Evolutionary conservation across 306 rosid species (phyloP).

Genomic region (Cicer cuneatum): DNA sequence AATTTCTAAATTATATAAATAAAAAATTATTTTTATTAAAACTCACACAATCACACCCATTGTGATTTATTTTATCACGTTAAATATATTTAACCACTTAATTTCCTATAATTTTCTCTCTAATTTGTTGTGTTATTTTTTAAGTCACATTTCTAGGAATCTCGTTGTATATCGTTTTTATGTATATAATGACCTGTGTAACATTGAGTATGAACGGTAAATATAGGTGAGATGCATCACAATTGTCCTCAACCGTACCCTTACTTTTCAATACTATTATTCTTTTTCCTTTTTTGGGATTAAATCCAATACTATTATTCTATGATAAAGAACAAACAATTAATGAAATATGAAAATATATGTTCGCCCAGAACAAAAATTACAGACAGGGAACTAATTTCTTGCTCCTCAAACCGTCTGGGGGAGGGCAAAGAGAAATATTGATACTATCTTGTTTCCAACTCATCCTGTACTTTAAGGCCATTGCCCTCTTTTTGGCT

Average conservation of each 20-base stretch:
- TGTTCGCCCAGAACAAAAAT: conserved; percentile 51
- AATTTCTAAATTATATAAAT: too few relatives aligned
- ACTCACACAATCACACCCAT: too few relatives aligned
- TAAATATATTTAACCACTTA: background rate
- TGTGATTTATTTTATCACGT: background rate
- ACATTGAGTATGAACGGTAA: background rate
- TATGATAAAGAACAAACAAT: conserved; percentile 75
- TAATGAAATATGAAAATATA: conserved; percentile 61
- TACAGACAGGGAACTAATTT: conserved; percentile 43
- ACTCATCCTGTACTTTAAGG: conserved; percentile 55
- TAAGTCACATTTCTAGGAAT: background rate
- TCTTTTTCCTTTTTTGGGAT: background rate
- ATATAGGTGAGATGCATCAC: background rate
- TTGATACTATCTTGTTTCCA: conserved; percentile 45
- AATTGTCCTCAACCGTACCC: background rate
- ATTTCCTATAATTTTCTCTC: background rate
- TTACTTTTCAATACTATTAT: conserved; percentile 8
- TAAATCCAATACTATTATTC: conserved; percentile 41
- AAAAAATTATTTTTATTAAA: too few relatives aligned
- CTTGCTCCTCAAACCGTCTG: conserved; percentile 45
- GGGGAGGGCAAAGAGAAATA: conserved; percentile 19
- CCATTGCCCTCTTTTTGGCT: conserved; percentile 61
- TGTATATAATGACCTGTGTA: background rate
- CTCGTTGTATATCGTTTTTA: background rate
- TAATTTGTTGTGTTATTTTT: background rate